A percentile compares a stretch with the other conserved stretches of the same genome.
phyloP scores from a whole-genome alignment of 176 grass and related monocot species.

The Lolium perenne region DNA sequence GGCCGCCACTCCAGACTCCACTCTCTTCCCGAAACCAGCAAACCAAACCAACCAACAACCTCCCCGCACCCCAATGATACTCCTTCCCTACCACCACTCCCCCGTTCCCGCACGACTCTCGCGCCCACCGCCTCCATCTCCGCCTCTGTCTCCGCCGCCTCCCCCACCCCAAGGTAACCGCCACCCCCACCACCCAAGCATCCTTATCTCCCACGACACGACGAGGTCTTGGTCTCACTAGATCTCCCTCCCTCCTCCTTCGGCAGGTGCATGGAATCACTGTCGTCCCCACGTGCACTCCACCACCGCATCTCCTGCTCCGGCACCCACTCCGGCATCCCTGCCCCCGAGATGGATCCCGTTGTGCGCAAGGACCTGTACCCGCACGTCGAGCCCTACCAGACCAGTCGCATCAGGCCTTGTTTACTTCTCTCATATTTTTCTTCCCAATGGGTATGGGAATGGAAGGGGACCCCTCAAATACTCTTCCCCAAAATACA shows the following conservation, averaged over 20 bases:
- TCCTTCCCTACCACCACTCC: background rate
- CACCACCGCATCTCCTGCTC: background rate
- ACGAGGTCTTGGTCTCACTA: background rate
- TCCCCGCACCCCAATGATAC: constrained; percentile 33
- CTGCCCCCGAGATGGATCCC: constrained; percentile 38
- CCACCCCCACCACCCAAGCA: background rate
- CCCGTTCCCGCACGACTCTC: constrained; percentile 41
- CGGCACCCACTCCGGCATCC: background rate
- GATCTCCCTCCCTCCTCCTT: background rate
- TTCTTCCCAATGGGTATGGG: too few relatives aligned
- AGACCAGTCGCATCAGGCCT: constrained; percentile 64
- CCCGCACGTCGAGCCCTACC: constrained; percentile 71
- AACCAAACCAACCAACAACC: background rate
- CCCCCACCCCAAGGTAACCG: background rate
- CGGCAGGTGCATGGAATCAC: too few relatives aligned
- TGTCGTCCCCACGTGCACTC: background rate
- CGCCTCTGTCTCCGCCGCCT: too few relatives aligned
- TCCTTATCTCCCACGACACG: constrained; percentile 8
- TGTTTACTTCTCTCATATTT: too few relatives aligned
- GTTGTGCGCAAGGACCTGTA: constrained; percentile 58
- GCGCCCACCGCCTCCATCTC: constrained; percentile 15
- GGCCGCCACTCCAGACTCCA: background rate
- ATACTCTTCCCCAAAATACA: too few relatives aligned
- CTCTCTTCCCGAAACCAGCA: too few relatives aligned
- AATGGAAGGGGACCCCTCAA: too few relatives aligned